Conservation (phyloP, 2,329 filamentous ascomycete genomes). For the Bipolaris zeicola region DNA sequence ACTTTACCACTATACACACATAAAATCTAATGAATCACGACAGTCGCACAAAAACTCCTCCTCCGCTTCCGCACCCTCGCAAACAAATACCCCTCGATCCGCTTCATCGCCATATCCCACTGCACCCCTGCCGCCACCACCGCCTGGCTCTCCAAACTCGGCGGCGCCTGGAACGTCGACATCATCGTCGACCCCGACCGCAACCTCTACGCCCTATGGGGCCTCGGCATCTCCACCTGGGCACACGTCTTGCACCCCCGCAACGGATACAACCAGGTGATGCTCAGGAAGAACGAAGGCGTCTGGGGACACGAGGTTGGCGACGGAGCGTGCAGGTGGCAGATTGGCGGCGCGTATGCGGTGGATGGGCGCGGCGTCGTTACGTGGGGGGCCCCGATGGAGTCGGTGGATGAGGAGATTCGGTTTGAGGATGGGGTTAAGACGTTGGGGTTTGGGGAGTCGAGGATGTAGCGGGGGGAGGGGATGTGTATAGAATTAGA, state of each 20-base stretch:
- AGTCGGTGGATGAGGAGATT: slow-evolving; percentile 43
- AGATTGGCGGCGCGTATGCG: slow-evolving; percentile 43
- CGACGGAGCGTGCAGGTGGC: slow-evolving; percentile 45
- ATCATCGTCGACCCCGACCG: slow-evolving; percentile 63
- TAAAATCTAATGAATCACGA: not conserved
- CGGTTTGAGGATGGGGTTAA: slow-evolving; percentile 40
- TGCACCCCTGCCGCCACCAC: slow-evolving; percentile 61
- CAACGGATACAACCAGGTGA: slow-evolving; percentile 44
- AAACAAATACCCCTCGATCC: slow-evolving; percentile 58
- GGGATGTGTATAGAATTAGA: too few species aligned
- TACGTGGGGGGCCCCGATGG: slow-evolving; percentile 44
- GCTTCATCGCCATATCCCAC: slow-evolving; percentile 65
- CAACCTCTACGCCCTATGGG: slow-evolving; percentile 64
- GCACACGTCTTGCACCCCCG: slow-evolving; percentile 43
- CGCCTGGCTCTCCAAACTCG: slow-evolving; percentile 63
- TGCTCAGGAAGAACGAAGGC: slow-evolving; percentile 44
- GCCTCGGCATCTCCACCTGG: slow-evolving; percentile 56
- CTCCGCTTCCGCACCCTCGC: slow-evolving; percentile 61
- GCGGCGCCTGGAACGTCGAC: slow-evolving; percentile 63
- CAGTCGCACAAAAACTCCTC: slow-evolving; percentile 57
- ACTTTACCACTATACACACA: too few species aligned
- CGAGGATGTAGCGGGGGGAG: slow-evolving; percentile 1
- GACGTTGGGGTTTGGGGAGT: slow-evolving; percentile 31
- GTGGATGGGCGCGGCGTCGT: slow-evolving; percentile 41
- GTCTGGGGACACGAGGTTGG: slow-evolving; percentile 44